Evolutionary conservation across 2,329 filamentous ascomycete genomes (phyloP).

Genomic region (Tolypocladium pustulatum): DNA sequence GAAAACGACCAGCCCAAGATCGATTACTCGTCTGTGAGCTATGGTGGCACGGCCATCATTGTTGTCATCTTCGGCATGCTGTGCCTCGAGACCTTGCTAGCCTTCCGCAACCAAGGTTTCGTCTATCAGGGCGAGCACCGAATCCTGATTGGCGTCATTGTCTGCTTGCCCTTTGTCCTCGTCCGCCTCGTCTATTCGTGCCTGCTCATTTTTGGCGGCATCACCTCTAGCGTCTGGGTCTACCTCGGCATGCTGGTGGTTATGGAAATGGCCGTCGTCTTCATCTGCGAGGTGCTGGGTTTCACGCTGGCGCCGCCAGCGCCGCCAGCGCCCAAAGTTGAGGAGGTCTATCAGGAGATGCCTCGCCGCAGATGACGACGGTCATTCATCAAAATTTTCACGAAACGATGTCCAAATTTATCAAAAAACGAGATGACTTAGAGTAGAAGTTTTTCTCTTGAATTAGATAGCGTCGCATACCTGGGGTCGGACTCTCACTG

Average conservation of each 20-base stretch:
- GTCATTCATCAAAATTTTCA: not conserved
- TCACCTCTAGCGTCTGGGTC: slow-evolving; percentile 13
- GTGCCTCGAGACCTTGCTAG: slow-evolving; percentile 27
- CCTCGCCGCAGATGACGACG: not conserved
- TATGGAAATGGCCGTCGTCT: slow-evolving; percentile 21
- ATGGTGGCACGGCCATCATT: slow-evolving; percentile 17
- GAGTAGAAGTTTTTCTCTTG: no score
- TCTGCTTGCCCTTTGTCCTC: slow-evolving; percentile 21
- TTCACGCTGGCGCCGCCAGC: slow-evolving; percentile 14
- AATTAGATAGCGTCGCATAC: no score
- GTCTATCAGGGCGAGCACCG: slow-evolving; percentile 42
- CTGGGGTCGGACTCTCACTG: not conserved
- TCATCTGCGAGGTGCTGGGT: slow-evolving; percentile 18
- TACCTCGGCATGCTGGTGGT: slow-evolving; percentile 20
- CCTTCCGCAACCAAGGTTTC: slow-evolving; percentile 25
- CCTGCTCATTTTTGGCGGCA: slow-evolving; percentile 15
- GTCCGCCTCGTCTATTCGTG: slow-evolving; percentile 21
- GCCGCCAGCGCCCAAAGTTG: not conserved
- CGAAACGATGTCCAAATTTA: no score
- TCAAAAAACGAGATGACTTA: no score
- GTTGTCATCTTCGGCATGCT: slow-evolving; percentile 27
- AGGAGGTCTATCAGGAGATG: not conserved
- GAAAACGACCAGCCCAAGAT: slow-evolving; percentile 12
- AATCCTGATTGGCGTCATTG: slow-evolving; percentile 32
- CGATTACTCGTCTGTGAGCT: slow-evolving; percentile 16